Evolutionary conservation across 768 basidiomycete species (phyloP).

Genomic region (Leccinum fibrillosum): DNA sequence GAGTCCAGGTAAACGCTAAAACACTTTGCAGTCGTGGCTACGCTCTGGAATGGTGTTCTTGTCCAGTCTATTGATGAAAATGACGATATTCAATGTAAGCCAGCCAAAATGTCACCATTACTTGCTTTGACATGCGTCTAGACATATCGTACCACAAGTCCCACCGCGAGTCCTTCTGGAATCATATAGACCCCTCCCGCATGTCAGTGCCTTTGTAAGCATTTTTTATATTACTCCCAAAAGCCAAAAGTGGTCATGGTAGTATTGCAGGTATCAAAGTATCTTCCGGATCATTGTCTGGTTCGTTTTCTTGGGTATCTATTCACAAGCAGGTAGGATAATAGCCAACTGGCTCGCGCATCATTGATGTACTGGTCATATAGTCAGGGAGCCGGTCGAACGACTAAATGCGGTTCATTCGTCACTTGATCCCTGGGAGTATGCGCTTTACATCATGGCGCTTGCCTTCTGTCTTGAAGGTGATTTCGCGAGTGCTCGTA

Average conservation of each 20-base stretch:
- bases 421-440: constrained; percentile 78
- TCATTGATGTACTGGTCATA: background rate
- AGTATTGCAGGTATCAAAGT: constrained; percentile 74
- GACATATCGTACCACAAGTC: constrained; percentile 66
- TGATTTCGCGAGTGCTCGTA: constrained; percentile 27
- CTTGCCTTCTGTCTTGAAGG: constrained; percentile 80
- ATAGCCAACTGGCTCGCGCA: background rate
- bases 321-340: constrained; percentile 75
- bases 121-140: constrained; percentile 28
- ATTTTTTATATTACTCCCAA: background rate
- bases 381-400: constrained; percentile 78
- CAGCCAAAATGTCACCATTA: background rate
- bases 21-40: constrained; percentile 58
- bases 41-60: constrained; percentile 80
- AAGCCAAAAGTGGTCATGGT: background rate
- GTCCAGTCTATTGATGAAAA: constrained; percentile 75
- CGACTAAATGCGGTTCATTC: constrained; percentile 52
- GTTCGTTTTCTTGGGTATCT: constrained; percentile 74
- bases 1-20: constrained; percentile 3
- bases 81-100: constrained; percentile 75
- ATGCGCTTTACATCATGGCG: constrained; percentile 73
- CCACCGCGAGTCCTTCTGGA: constrained; percentile 56
- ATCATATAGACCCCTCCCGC: constrained; percentile 71
- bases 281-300: constrained; percentile 74
- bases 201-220: constrained; percentile 73